Conservation (phyloP, 495 filamentous ascomycete genomes). For the Tetracladium marchalianum region DNA sequence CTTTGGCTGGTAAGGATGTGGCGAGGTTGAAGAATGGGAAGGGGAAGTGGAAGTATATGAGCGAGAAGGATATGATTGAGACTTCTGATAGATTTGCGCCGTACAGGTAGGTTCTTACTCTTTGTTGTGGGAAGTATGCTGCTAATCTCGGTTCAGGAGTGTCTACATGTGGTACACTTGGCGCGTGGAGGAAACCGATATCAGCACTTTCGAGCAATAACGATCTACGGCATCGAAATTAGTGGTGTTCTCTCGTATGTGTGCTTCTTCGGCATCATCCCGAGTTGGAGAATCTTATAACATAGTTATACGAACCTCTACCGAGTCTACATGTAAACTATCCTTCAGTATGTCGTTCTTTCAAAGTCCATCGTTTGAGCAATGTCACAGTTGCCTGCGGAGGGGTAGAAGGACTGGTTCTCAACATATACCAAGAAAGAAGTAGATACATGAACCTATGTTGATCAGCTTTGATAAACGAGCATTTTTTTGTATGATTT, state of each 20-base stretch:
- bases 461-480: too few relatives aligned
- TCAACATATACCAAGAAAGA: too few relatives aligned
- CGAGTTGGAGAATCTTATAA: background rate
- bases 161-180: constrained; percentile 93
- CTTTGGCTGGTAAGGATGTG: constrained; percentile 75
- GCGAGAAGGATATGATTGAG: constrained; percentile 83
- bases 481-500: too few relatives aligned
- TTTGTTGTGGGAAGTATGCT: background rate
- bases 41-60: constrained; percentile 96
- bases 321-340: too few relatives aligned
- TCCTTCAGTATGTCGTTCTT: too few relatives aligned
- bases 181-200: constrained; percentile 67
- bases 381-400: too few relatives aligned
- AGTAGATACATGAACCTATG: too few relatives aligned
- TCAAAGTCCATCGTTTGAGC: too few relatives aligned
- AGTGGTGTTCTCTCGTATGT: too few relatives aligned
- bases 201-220: constrained; percentile 47
- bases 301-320: too few relatives aligned
- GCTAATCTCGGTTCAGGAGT: constrained; percentile 33
- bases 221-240: background rate
- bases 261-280: too few relatives aligned
- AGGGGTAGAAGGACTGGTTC: too few relatives aligned
- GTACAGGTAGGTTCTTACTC: constrained; percentile 42
- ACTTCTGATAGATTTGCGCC: constrained; percentile 70
- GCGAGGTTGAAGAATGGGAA: constrained; percentile 72